Conservation (phyloP, 2,329 filamentous ascomycete species). For the Nakataea oryzae region DNA sequence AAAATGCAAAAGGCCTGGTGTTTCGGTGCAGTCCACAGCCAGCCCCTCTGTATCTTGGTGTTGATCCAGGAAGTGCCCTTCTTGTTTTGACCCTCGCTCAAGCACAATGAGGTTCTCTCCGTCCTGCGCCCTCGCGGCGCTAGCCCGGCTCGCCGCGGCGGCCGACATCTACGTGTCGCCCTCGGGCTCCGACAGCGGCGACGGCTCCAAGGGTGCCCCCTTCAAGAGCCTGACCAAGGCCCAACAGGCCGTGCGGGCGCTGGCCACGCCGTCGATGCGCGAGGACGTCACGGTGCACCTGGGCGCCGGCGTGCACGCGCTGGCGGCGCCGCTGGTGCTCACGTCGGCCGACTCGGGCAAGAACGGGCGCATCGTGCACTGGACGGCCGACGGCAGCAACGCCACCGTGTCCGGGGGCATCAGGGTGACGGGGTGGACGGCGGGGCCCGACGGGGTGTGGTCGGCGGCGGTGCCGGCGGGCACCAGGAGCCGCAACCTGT, state of each 20-base stretch:
- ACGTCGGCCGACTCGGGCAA: conserved; percentile 6
- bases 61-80: background rate
- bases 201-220: background rate
- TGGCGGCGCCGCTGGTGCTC: conserved; percentile 3
- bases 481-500: conserved; percentile 6
- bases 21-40: background rate
- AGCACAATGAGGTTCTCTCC: background rate
- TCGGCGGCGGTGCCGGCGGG: conserved; percentile 5
- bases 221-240: conserved; percentile 1
- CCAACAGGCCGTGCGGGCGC: conserved; percentile 3
- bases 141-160: background rate
- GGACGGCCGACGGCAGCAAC: conserved; percentile 1
- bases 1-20: too few species aligned
- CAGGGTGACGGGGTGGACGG: conserved; percentile 5
- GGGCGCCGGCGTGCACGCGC: conserved; percentile 1
- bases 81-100: background rate
- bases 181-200: conserved; percentile 3
- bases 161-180: conserved; percentile 6
- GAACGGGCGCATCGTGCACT: conserved; percentile 1
- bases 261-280: background rate
- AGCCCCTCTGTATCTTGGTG: background rate
- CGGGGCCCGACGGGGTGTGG: conserved; percentile 3
- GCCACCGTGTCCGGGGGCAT: conserved; percentile 5
- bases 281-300: conserved; percentile 5
- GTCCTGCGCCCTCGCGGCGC: background rate